A percentile compares a stretch with the other conserved stretches of the same genome.
Evolutionary conservation across 768 basidiomycete genomes (phyloP).

Genomic region (Terana coerulea): DNA sequence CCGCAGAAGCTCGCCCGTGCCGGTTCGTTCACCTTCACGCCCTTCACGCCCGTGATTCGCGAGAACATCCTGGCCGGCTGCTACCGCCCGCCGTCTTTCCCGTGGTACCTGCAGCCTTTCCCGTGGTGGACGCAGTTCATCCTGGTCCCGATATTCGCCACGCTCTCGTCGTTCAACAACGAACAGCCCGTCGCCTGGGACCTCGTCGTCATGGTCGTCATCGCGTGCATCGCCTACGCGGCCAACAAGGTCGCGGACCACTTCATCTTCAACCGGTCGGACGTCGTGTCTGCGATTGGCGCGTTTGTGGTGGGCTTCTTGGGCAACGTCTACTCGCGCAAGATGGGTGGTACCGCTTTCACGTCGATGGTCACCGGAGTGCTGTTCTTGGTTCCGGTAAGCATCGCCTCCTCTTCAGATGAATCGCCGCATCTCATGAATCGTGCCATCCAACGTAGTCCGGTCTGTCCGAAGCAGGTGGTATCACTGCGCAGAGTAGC

Average conservation of each 20-base stretch:
- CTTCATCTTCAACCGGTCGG: constrained; percentile 81
- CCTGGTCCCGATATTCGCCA: constrained; percentile 73
- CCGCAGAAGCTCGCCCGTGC: constrained; percentile 24
- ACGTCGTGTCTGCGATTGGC: constrained; percentile 81
- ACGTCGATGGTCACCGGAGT: constrained; percentile 91
- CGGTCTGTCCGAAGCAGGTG: constrained; percentile 82
- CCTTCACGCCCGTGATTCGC: constrained; percentile 44
- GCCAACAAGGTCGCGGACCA: constrained; percentile 82
- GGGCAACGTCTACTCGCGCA: constrained; percentile 78
- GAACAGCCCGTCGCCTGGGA: constrained; percentile 75
- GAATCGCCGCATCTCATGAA: background rate
- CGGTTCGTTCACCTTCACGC: constrained; percentile 63
- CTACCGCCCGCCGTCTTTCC: constrained; percentile 57
- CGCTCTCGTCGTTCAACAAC: constrained; percentile 70
- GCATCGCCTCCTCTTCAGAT: constrained; percentile 26
- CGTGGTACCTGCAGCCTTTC: constrained; percentile 82
- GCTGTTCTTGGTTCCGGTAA: constrained; percentile 79
- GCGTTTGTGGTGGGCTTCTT: constrained; percentile 78
- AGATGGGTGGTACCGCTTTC: constrained; percentile 83
- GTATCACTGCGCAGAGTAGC: constrained; percentile 75
- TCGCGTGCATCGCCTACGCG: constrained; percentile 75
- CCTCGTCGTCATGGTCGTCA: constrained; percentile 78
- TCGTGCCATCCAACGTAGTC: constrained; percentile 41
- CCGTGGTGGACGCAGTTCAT: constrained; percentile 74
- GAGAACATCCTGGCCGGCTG: constrained; percentile 61